Conservation (phyloP, 768 basidiomycete species). For the Serpula lacrymans region DNA sequence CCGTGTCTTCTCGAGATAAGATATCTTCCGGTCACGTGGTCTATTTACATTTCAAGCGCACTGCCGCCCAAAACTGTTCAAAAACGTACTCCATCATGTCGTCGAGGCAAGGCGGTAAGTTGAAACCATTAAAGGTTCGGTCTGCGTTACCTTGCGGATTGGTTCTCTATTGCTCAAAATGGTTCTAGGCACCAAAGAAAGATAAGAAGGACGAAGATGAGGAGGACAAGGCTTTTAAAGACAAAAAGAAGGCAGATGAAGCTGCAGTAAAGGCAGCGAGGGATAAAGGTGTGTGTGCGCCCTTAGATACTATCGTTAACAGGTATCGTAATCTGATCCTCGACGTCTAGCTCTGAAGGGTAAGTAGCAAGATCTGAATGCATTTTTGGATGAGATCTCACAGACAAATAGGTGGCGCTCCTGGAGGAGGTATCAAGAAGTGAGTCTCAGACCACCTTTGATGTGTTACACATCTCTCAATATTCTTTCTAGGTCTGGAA, state of each 20-base stretch:
- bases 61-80: too few species aligned
- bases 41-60: too few species aligned
- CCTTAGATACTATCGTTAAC: background rate
- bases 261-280: constrained; percentile 70
- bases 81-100: too few species aligned
- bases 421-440: constrained; percentile 85
- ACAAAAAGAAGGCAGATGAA: constrained; percentile 72
- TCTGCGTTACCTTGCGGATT: constrained; percentile 2
- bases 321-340: constrained; percentile 3
- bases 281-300: constrained; percentile 55
- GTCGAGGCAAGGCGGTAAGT: constrained; percentile 75
- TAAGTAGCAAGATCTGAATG: constrained; percentile 12
- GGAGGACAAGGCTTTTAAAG: constrained; percentile 70
- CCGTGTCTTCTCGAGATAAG: too few species aligned
- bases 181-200: constrained; percentile 74
- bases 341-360: constrained; percentile 27
- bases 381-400: constrained; percentile 2
- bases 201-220: constrained; percentile 69
- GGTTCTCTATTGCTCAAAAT: constrained; percentile 1
- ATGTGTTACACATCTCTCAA: constrained; percentile 2
- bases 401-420: constrained; percentile 53
- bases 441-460: constrained; percentile 34
- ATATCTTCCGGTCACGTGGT: too few species aligned
- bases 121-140: constrained; percentile 90
- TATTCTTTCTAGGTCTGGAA: constrained; percentile 51